Evolutionary conservation across 169 alveolate genomes (phyloP).

Genomic region (Eimeria falciformis): DNA sequence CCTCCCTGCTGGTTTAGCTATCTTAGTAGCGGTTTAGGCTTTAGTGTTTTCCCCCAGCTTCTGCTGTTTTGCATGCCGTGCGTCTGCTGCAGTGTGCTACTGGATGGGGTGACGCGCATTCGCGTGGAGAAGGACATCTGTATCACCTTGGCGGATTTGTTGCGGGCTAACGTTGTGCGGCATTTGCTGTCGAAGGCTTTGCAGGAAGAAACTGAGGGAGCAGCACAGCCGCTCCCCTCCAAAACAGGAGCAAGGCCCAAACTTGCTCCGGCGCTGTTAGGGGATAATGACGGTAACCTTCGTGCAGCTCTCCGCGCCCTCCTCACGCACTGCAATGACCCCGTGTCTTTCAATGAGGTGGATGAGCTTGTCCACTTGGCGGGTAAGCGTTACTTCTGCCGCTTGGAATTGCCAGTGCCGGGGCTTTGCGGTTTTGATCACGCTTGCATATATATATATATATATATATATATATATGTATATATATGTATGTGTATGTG

Average conservation of each 20-base stretch:
- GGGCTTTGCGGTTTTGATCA: too few relatives aligned
- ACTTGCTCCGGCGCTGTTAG: neutral
- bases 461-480: neutral
- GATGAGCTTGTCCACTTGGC: neutral
- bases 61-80: neutral
- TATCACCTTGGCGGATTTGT: slow-evolving; percentile 38
- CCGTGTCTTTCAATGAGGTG: neutral
- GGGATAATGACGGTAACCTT: slow-evolving; percentile 23
- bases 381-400: neutral
- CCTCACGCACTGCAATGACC: slow-evolving; percentile 20
- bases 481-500: neutral
- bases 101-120: too few relatives aligned
- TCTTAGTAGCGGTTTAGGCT: slow-evolving; percentile 8
- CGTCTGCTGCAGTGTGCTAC: neutral
- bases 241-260: neutral
- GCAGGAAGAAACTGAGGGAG: neutral
- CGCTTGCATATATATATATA: too few relatives aligned
- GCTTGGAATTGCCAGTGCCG: too few relatives aligned
- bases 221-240: neutral
- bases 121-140: too few relatives aligned
- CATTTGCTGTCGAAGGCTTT: slow-evolving; percentile 45
- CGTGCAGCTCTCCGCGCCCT: slow-evolving; percentile 21
- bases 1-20: too few relatives aligned
- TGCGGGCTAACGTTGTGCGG: slow-evolving; percentile 51
- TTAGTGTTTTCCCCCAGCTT: neutral